Conservation (phyloP, 2,329 filamentous ascomycete genomes). For the Albifimbria verrucaria region DNA sequence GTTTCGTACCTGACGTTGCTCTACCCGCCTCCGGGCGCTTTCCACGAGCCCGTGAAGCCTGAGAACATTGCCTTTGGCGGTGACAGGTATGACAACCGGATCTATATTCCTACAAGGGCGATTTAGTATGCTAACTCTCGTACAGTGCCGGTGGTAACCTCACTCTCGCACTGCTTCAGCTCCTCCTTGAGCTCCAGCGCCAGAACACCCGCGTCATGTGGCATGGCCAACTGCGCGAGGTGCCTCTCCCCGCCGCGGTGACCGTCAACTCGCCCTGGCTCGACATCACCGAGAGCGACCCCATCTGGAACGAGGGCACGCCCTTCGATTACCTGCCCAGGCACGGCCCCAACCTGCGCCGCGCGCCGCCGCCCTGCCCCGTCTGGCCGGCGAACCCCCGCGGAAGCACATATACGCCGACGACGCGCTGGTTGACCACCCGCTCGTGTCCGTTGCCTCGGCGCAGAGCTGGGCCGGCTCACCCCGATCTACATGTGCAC, state of each 20-base stretch:
- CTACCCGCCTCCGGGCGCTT: slow-evolving; percentile 65
- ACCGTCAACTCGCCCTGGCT: slow-evolving; percentile 66
- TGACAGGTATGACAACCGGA: slow-evolving; percentile 49
- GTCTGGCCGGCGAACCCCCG: slow-evolving; percentile 55
- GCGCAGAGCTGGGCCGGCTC: slow-evolving; percentile 56
- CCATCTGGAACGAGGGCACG: slow-evolving; percentile 22
- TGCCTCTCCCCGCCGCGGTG: slow-evolving; percentile 66
- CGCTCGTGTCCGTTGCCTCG: slow-evolving; percentile 63
- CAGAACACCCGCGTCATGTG: slow-evolving; percentile 49
- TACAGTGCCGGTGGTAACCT: slow-evolving; percentile 70
- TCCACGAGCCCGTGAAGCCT: slow-evolving; percentile 63
- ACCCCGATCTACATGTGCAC: slow-evolving; percentile 67
- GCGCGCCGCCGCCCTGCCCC: slow-evolving; percentile 39
- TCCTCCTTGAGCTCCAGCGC: slow-evolving; percentile 60
- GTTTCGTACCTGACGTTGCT: slow-evolving; percentile 70
- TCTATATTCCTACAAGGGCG: neutral
- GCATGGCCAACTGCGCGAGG: slow-evolving; percentile 53
- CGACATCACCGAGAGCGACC: slow-evolving; percentile 60
- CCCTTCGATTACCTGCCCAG: slow-evolving; percentile 46
- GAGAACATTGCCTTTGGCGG: slow-evolving; percentile 68
- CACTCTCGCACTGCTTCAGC: slow-evolving; percentile 61
- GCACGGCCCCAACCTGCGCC: slow-evolving; percentile 30
- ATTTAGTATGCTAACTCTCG: slow-evolving; percentile 9
- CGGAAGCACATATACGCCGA: slow-evolving; percentile 52
- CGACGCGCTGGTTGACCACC: slow-evolving; percentile 57